Evolutionary conservation across 1,139 yeast genomes (phyloP).

Genomic region (Yamadazyma membranifaciens): DNA sequence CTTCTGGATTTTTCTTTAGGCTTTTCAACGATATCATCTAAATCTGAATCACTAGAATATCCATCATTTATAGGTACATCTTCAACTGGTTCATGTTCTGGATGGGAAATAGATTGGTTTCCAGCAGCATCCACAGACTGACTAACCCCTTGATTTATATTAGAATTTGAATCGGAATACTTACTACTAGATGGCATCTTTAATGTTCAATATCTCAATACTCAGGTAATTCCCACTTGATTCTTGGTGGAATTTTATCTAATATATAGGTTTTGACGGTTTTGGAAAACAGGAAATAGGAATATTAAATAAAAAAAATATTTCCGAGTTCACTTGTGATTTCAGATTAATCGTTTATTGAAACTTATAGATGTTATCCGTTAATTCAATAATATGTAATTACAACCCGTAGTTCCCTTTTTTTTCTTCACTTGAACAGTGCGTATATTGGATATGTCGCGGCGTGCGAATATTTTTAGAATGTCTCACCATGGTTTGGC

Average conservation of each 20-base stretch:
- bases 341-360: no score
- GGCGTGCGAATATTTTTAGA: not conserved
- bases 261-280: not conserved
- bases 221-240: not conserved
- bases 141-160: conserved; percentile 1
- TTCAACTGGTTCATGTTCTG: not conserved
- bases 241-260: not conserved
- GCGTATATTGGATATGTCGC: not conserved
- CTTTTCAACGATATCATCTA: conserved; percentile 12
- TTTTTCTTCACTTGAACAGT: not conserved
- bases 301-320: not conserved
- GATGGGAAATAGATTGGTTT: not conserved
- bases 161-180: conserved; percentile 7
- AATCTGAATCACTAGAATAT: conserved; percentile 11
- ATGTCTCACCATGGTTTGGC: not conserved
- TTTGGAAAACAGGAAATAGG: not conserved
- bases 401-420: not conserved
- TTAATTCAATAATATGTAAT: no score
- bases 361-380: no score
- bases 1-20: conserved; percentile 44
- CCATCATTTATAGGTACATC: conserved; percentile 1
- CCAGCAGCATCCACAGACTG: not conserved
- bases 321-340: no score
- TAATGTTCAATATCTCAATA: not conserved
- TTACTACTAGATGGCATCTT: conserved; percentile 8